These are phyloP conservation scores for Cutaneotrichosporon cyanovorans DNA, from an alignment of 1,284 basidiomycete species.

Conservation along the genomic window DNA sequence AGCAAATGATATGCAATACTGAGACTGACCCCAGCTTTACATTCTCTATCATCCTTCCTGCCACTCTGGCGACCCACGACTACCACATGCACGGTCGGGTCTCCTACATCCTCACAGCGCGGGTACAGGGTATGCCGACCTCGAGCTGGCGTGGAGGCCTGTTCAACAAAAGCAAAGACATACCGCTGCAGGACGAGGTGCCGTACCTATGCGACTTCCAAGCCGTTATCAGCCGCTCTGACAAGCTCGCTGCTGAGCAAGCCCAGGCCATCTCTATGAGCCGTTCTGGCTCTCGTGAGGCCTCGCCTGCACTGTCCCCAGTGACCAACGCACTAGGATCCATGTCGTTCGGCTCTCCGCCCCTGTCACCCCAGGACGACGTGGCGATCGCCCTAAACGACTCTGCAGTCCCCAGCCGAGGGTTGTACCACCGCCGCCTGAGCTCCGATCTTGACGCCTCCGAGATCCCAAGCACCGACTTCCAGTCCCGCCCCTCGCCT, in stretches of 20 bases:
- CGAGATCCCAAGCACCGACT: neutral
- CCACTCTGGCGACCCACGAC: slow-evolving; percentile 32
- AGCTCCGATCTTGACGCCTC: slow-evolving; percentile 6
- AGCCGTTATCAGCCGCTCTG: slow-evolving; percentile 31
- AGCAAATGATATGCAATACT: neutral
- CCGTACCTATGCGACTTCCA: slow-evolving; percentile 30
- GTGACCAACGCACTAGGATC: neutral
- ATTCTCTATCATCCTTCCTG: slow-evolving; percentile 32
- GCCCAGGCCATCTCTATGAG: slow-evolving; percentile 5
- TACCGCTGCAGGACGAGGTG: slow-evolving; percentile 17
- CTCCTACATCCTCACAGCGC: slow-evolving; percentile 33
- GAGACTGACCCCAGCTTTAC: slow-evolving; percentile 23
- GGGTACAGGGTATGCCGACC: slow-evolving; percentile 17
- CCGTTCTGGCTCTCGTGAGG: neutral
- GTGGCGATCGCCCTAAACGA: slow-evolving; percentile 12
- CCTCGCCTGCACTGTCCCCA: slow-evolving; percentile 3
- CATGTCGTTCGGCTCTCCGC: neutral
- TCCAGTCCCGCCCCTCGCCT: slow-evolving; percentile 4
- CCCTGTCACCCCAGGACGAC: slow-evolving; percentile 1
- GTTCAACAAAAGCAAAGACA: slow-evolving; percentile 13
- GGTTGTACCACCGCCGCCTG: slow-evolving; percentile 16
- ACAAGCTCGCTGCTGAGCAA: slow-evolving; percentile 22
- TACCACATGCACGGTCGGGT: slow-evolving; percentile 26
- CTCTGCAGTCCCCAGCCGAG: neutral
- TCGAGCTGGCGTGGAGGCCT: slow-evolving; percentile 1